Evolutionary conservation across 1,284 basidiomycete genomes (phyloP).

Genomic region (Tilletia caries): DNA sequence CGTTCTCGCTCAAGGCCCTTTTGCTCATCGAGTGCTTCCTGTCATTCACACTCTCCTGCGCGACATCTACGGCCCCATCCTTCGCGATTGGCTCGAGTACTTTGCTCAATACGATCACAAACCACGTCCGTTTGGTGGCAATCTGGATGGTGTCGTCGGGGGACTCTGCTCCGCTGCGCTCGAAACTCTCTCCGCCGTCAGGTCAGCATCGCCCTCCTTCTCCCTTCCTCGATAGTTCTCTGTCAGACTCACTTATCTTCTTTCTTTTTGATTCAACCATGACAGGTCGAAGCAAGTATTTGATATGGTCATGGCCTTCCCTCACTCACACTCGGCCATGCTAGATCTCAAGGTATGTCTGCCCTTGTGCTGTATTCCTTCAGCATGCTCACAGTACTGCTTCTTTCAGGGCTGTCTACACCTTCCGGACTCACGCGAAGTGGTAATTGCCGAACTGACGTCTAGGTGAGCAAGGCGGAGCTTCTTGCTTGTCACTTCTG

Average conservation of each 20-base stretch:
- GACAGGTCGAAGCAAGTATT: conserved; percentile 65
- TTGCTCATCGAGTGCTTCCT: not conserved
- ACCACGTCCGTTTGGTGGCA: not conserved
- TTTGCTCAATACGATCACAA: not conserved
- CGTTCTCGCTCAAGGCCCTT: not conserved
- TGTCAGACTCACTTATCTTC: no score
- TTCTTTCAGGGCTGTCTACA: conserved; percentile 19
- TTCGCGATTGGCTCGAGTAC: conserved; percentile 3
- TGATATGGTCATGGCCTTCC: conserved; percentile 90
- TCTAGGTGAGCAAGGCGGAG: conserved; percentile 13
- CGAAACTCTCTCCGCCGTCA: not conserved
- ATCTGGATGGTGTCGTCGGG: not conserved
- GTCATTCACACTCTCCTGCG: not conserved
- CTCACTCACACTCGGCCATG: conserved; percentile 80
- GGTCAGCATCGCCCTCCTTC: not conserved
- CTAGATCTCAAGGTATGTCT: conserved; percentile 73
- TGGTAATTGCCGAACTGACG: conserved; percentile 11
- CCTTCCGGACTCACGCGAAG: conserved; percentile 10
- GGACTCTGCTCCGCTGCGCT: not conserved
- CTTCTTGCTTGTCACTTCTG: no score
- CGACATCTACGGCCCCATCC: not conserved
- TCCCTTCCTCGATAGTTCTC: not conserved
- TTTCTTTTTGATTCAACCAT: not conserved
- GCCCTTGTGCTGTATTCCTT: no score
- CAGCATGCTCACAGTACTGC: not conserved